Base-by-base conservation (phyloP, 805 yeast genomes). In the Geotrichum ghanense region DNA sequence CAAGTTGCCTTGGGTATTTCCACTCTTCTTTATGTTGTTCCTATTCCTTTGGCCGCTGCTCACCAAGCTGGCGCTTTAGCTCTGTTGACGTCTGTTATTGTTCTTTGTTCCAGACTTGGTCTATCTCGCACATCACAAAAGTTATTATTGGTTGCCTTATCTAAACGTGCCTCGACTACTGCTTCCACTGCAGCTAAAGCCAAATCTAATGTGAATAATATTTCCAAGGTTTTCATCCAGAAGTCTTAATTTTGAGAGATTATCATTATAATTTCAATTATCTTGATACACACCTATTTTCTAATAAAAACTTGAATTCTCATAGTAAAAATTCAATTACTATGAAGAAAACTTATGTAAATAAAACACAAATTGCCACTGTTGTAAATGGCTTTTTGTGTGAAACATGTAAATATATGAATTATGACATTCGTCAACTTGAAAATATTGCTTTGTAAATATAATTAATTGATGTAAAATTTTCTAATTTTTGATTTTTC, bases 61-160 rank as follows among this genome's bases (percentile, higher is more conserved):
- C 99, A 92, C 62, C 99, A 92, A 70, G 96, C 95, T 6, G 97
- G 97, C 55, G 95, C 97, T 1, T 68, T 92, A 55, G 95, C 94
- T 0, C 70, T 92, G 43, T 70, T 92, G 56, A 89, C 98, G 0
- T 72, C 83, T 14, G 75, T 87, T n/a, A 69, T 90, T 49, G 70
- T 81, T 9, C 67, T 79, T 46, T 74, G 78, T 9, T 70, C 77
- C 48, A 72, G 76, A 46, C 63, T 84, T 54, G 70, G 79, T 51
- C 71, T 71, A 52, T 88, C 89, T 43, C 71, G 80, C 60, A 56
- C 60, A 35, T 23, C 35, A 14, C 22, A 23, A 14, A 22, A 17
- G 14, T 22, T 43, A 17, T 14, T 42, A 16, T 22, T 41, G 19
- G 21, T 22, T 19, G 35, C 44, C n/a, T 17, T 23, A 4, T 14